Evolutionary conservation across 2,329 filamentous ascomycete genomes (phyloP), one percentile per base, ranked within the genome.

Genomic region (Pochonia chlamydosporia): DNA sequence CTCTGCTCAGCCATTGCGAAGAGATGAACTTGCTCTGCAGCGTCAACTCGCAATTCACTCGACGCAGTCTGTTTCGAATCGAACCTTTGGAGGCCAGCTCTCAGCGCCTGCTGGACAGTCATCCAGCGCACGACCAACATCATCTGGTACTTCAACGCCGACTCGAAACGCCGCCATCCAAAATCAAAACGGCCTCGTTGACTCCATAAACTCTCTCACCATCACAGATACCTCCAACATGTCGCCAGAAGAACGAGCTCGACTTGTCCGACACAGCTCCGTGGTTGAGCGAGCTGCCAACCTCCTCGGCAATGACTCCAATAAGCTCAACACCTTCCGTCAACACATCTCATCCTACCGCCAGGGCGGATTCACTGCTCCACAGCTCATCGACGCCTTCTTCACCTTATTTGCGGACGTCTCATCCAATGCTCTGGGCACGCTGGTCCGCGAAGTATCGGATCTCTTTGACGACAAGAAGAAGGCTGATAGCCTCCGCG

Each of bases 21-120:
- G 93, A 61, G 93, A 95, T 53, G 89, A 97, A 65, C 71, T 96
- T 45, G 92, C 93, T 3, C 95, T 89, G 63, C 92, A 97, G 61
- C 78, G 93, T 43, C 89, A 95, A 59, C 83, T 95, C 75, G 91
- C 90, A 35, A 89, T 97, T 43, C 90, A 95, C 57, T 91, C 84
- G 43, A 85, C 89, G 1, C 89, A 95, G 60, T 89, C 89, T 0
- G 78, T 89, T 0, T 82, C 87, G 0, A 84, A 80, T 39, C 81
- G 90, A 37, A 89, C 82, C 3, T 96, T 96, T 69, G 90, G 91
- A 37, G 89, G 90, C 6, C 85, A 89, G 57, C 76, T 96, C 43
- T 88, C 85, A 51, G 64, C 59, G 11, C 59, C 65, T 2, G 45
- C 59, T n/a, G n/a, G n/a, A n/a, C n/a, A 11, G 24, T 5, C 37